These are phyloP conservation scores for Eucalyptus erythrocorys DNA, from an alignment of 345 rosid species.

Conservation along the genomic window DNA sequence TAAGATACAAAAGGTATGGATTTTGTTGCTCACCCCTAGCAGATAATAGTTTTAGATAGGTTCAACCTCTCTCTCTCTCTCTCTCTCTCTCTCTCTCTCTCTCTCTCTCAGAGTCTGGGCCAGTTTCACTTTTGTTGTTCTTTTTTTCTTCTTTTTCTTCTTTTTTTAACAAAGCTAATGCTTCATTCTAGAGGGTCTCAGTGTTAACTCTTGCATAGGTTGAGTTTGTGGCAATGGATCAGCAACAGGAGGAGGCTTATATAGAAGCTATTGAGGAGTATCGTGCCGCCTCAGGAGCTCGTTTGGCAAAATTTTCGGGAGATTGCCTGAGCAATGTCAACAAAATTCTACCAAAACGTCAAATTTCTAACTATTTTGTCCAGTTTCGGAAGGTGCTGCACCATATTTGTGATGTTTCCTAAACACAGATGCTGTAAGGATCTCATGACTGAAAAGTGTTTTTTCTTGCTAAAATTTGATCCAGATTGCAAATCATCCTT, in stretches of 20 bases:
- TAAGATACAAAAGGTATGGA: slow-evolving; percentile 71
- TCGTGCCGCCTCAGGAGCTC: slow-evolving; percentile 68
- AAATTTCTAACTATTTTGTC: slow-evolving; percentile 83
- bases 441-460: neutral
- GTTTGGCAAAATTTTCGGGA: slow-evolving; percentile 44
- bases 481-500: slow-evolving; percentile 98
- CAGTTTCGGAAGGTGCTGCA: slow-evolving; percentile 81
- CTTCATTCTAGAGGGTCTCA: neutral
- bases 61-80: neutral
- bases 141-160: neutral
- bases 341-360: slow-evolving; percentile 67
- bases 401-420: neutral
- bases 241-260: slow-evolving; percentile 66
- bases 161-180: neutral
- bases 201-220: slow-evolving; percentile 38
- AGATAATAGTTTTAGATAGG: neutral
- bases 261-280: slow-evolving; percentile 89
- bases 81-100: neutral
- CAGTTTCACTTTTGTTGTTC: neutral
- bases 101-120: neutral
- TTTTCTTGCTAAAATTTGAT: neutral
- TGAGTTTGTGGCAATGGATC: slow-evolving; percentile 77
- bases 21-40: neutral
- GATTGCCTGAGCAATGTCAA: slow-evolving; percentile 24
- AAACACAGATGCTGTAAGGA: neutral